Evolutionary conservation across 2,329 filamentous ascomycete species (phyloP), one percentile per base, ranked within the genome.

Genomic region (Neonectria coccinea): DNA sequence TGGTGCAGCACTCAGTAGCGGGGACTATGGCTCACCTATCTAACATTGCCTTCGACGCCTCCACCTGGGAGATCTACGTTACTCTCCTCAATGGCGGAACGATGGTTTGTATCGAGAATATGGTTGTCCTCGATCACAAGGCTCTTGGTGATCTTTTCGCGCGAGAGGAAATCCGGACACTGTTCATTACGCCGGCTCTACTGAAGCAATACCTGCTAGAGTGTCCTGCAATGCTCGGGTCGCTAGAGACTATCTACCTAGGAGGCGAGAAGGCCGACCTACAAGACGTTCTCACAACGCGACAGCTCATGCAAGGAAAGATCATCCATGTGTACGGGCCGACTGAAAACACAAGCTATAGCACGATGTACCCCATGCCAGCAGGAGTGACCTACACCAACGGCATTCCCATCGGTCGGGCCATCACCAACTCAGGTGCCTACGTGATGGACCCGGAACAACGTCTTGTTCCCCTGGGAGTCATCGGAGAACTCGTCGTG

Each of bases 401-500:
- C 27, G 67, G 70, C 6, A 64, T 72, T 1, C 69, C 71, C 3
- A 70, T 73, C 22, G 71, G 71, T 4, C 47, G 57, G 16, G 55
- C 69, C 2, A 42, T 73, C 44, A 59, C 47, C 57, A 69, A 72
- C 56, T 73, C 71, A 0, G 70, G 67, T 1, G 67, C 70, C 1
- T 65, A 67, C 31, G 58, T 76, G 10, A 72, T 76, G 71, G 73
- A 75, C 54, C 33, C 56, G 3, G 54, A 68, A 1, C 67, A 67
- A 14, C 67, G 56, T 2, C 66, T 74, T 2, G 71, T 75, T 0
- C 72, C 75, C 2, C 33, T 68, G 0, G 74, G 74, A 9, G 70
- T 74, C 0, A 27, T 77, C 5, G 75, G 75, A 2, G 75, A 77
- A 48, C 68, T 77, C 4, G 60, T 76, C 1, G 67, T 77, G 1